Evolutionary conservation across 768 basidiomycete species (phyloP).

Genomic region (Auriscalpium vulgare): DNA sequence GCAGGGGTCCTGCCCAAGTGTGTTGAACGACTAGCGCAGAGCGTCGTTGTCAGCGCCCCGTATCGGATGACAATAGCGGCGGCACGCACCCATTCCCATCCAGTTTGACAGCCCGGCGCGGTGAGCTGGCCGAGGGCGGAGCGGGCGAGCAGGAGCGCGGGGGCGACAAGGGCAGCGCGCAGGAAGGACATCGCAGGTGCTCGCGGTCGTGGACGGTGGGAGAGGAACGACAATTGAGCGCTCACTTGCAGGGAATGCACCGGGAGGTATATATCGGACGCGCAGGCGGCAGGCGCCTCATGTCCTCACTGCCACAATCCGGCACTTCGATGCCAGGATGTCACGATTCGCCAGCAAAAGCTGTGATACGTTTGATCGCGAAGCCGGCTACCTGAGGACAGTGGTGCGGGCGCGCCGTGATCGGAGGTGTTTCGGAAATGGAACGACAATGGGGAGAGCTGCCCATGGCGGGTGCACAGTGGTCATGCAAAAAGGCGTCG

Average conservation of each 20-base stretch:
- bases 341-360: background rate
- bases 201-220: background rate
- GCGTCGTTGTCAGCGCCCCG: background rate
- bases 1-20: background rate
- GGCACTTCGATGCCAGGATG: background rate
- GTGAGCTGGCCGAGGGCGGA: background rate
- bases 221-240: background rate
- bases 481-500: no score
- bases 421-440: no score
- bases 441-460: no score
- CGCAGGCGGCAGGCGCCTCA: background rate
- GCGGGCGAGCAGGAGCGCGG: background rate
- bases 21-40: background rate
- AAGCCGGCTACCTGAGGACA: no score
- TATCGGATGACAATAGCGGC: background rate
- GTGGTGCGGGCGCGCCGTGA: no score
- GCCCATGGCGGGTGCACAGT: no score
- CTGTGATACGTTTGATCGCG: no score
- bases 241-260: background rate
- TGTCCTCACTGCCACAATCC: background rate
- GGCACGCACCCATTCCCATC: slow-evolving; percentile 7
- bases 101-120: background rate
- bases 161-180: background rate
- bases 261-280: background rate
- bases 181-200: background rate